Percentiles rank a stretch among this genome's conserved stretches.
Evolutionary conservation across 148 eudicot genomes (phyloP).

Genomic region (Nepenthes gracilis): DNA sequence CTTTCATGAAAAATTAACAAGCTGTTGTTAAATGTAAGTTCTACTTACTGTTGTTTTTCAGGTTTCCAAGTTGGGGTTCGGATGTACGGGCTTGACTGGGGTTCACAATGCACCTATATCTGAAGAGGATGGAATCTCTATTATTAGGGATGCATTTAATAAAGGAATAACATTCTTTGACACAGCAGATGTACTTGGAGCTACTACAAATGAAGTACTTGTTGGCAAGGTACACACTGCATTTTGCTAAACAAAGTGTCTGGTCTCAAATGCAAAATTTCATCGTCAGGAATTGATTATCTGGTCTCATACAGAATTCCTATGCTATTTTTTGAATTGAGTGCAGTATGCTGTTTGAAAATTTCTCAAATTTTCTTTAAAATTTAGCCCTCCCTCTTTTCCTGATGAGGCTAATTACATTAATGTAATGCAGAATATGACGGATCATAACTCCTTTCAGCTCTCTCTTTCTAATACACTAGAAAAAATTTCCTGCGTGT

Average conservation of each 20-base stretch:
- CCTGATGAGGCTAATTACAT: too few species aligned
- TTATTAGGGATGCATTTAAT: conserved; percentile 45
- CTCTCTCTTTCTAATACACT: too few species aligned
- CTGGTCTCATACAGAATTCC: background rate
- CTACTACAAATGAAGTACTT: conserved; percentile 40
- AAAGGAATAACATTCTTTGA: conserved; percentile 67
- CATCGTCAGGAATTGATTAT: background rate
- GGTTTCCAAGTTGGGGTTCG: conserved; percentile 59
- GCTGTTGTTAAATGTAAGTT: too few species aligned
- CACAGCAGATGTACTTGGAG: conserved; percentile 59
- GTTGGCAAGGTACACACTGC: conserved; percentile 49
- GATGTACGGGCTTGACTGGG: conserved; percentile 49
- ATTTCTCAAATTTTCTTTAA: too few species aligned
- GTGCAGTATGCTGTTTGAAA: too few species aligned
- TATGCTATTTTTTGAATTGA: too few species aligned
- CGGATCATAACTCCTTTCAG: too few species aligned
- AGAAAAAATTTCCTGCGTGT: too few species aligned
- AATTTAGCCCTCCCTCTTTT: too few species aligned
- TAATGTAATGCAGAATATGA: too few species aligned
- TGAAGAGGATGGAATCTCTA: conserved; percentile 43
- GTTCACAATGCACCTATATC: conserved; percentile 32
- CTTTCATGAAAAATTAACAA: too few species aligned
- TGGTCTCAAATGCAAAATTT: background rate
- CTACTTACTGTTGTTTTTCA: background rate
- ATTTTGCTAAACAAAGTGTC: background rate